phyloP scores from a whole-genome alignment of 495 filamentous ascomycete species.

The Usnea hakonensis region DNA sequence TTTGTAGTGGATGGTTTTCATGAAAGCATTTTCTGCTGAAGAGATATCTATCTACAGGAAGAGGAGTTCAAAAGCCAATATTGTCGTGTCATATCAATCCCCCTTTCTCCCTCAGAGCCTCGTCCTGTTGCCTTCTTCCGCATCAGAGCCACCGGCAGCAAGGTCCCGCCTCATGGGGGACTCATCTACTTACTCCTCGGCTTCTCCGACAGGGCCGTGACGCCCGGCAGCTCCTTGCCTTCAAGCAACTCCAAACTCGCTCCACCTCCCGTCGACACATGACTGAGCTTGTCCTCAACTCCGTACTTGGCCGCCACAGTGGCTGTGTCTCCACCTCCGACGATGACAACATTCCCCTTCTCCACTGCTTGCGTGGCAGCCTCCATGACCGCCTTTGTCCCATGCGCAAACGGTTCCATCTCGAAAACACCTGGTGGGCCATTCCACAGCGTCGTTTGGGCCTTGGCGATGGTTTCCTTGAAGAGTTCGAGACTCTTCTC shows the following conservation, averaged over 20 bases:
- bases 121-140: constrained; percentile 4
- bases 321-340: constrained; percentile 95
- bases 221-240: constrained; percentile 94
- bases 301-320: constrained; percentile 97
- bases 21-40: background rate
- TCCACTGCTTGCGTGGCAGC: constrained; percentile 72
- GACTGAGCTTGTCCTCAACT: constrained; percentile 91
- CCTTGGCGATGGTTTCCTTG: constrained; percentile 72
- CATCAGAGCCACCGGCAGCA: constrained; percentile 1
- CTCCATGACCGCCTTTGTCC: constrained; percentile 84
- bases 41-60: background rate
- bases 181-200: constrained; percentile 34
- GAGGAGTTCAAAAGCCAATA: background rate
- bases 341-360: constrained; percentile 87
- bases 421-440: constrained; percentile 96
- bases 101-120: constrained; percentile 3
- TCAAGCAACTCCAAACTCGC: constrained; percentile 93
- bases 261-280: constrained; percentile 95
- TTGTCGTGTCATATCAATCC: background rate
- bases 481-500: constrained; percentile 77
- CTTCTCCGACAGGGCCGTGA: constrained; percentile 89
- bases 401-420: constrained; percentile 84
- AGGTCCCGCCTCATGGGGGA: constrained; percentile 20
- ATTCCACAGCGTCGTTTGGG: constrained; percentile 99
- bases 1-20: background rate